These are phyloP conservation scores for Diospyros kaki DNA, from an alignment of 148 eudicot genomes.

Conservation along the genomic window DNA sequence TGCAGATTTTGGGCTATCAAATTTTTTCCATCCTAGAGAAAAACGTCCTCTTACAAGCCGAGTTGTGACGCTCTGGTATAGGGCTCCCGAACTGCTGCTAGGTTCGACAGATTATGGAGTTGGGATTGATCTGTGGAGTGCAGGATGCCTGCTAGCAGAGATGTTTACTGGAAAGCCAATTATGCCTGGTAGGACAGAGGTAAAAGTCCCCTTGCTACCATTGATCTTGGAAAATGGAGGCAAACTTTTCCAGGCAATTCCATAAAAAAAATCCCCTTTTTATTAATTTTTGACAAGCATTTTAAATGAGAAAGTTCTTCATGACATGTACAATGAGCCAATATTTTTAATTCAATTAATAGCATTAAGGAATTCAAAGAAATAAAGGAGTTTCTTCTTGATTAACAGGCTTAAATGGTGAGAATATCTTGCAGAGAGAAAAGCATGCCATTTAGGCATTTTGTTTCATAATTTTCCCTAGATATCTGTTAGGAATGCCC, in stretches of 20 bases:
- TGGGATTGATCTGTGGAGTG: constrained; percentile 58
- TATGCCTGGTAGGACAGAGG: constrained; percentile 52
- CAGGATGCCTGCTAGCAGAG: constrained; percentile 48
- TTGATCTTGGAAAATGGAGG: neutral
- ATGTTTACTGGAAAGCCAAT: constrained; percentile 45
- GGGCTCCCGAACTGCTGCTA: constrained; percentile 49
- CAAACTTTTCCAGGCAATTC: neutral
- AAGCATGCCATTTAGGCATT: no score
- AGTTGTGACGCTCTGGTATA: constrained; percentile 53
- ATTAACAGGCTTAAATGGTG: neutral
- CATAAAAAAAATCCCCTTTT: neutral
- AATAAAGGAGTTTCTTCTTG: neutral
- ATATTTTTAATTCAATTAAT: neutral
- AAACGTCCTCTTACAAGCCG: constrained; percentile 35
- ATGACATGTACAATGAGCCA: neutral
- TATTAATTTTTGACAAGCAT: neutral
- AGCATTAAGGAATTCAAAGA: neutral
- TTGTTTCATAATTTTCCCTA: neutral
- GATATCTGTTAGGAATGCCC: neutral
- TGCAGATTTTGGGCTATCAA: constrained; percentile 55
- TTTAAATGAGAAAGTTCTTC: neutral
- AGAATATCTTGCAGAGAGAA: no score
- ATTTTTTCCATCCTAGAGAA: constrained; percentile 24
- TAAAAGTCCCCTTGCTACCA: constrained; percentile 6
- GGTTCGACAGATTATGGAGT: constrained; percentile 48